Conservation (phyloP, 257 asterid species). For the Marsdenia floribunda region DNA sequence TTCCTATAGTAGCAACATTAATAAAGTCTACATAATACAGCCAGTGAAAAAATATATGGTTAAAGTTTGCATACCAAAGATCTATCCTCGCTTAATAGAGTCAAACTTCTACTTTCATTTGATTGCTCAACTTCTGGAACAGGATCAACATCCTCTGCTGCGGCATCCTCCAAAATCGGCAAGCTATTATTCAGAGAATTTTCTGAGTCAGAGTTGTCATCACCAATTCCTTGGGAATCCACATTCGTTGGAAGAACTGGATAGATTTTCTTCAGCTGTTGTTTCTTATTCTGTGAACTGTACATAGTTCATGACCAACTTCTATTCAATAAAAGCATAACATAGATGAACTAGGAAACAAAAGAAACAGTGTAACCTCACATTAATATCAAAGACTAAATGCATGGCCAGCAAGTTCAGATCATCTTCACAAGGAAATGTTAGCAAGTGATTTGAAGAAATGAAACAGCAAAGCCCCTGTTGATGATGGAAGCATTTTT, state of each 20-base stretch:
- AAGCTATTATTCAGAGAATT: conserved; percentile 22
- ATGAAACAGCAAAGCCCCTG: not conserved
- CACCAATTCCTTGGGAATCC: conserved; percentile 33
- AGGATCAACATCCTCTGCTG: conserved; percentile 26
- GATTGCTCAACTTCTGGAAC: conserved; percentile 24
- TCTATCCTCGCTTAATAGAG: conserved; percentile 26
- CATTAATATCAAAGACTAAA: not conserved
- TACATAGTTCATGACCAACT: conserved; percentile 23
- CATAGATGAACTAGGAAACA: conserved; percentile 9
- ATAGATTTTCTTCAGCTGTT: conserved; percentile 49
- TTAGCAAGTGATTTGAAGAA: not conserved
- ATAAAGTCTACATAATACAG: not conserved
- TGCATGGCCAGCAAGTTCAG: not conserved
- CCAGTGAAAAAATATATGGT: not conserved
- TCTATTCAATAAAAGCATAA: conserved; percentile 6
- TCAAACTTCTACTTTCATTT: conserved; percentile 27
- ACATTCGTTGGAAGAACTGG: conserved; percentile 36
- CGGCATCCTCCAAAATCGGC: conserved; percentile 29
- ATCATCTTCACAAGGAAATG: not conserved
- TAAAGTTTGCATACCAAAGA: conserved; percentile 30
- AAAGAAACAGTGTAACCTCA: not conserved
- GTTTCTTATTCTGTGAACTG: conserved; percentile 68
- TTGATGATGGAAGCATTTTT: not conserved
- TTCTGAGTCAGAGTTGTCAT: conserved; percentile 34
- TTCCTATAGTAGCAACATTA: not conserved